Percentiles rank a stretch among this genome's conserved stretches.
These are phyloP conservation scores for Penicillium tannophilum DNA, from an alignment of 495 filamentous ascomycete genomes.

Conservation along the genomic window DNA sequence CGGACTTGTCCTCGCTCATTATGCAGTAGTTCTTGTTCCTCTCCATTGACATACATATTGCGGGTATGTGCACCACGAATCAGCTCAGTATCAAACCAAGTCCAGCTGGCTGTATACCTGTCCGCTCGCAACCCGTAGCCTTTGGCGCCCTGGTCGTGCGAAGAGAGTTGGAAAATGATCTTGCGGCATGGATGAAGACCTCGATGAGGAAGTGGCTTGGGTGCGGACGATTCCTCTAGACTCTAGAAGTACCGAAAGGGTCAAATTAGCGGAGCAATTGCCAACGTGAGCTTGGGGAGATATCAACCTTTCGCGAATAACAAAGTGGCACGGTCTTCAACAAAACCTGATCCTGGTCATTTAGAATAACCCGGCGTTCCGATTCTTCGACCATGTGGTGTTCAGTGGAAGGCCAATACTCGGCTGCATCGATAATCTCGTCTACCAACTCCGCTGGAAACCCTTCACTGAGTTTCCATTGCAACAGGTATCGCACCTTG, in stretches of 20 bases:
- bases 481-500: slow-evolving; percentile 37
- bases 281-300: background rate
- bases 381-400: slow-evolving; percentile 28
- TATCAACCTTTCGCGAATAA: slow-evolving; percentile 35
- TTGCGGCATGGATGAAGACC: slow-evolving; percentile 46
- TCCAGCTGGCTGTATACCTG: slow-evolving; percentile 60
- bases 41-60: slow-evolving; percentile 24
- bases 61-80: slow-evolving; percentile 28
- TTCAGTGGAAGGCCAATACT: slow-evolving; percentile 65
- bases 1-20: slow-evolving; percentile 22
- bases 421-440: slow-evolving; percentile 64
- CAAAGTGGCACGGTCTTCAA: slow-evolving; percentile 45
- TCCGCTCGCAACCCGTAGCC: slow-evolving; percentile 24
- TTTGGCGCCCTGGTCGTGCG: slow-evolving; percentile 65
- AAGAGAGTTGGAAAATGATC: slow-evolving; percentile 66
- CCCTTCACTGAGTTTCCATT: slow-evolving; percentile 39
- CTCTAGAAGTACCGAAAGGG: slow-evolving; percentile 12
- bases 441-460: slow-evolving; percentile 69
- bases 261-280: slow-evolving; percentile 1
- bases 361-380: slow-evolving; percentile 19
- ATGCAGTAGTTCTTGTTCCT: slow-evolving; percentile 20
- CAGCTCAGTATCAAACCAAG: slow-evolving; percentile 70
- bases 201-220: slow-evolving; percentile 39
- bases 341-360: slow-evolving; percentile 44
- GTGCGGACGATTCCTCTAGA: slow-evolving; percentile 19